phyloP scores from a whole-genome alignment of 2,329 filamentous ascomycete species.

The Pyrenophora tritici-repentis region DNA sequence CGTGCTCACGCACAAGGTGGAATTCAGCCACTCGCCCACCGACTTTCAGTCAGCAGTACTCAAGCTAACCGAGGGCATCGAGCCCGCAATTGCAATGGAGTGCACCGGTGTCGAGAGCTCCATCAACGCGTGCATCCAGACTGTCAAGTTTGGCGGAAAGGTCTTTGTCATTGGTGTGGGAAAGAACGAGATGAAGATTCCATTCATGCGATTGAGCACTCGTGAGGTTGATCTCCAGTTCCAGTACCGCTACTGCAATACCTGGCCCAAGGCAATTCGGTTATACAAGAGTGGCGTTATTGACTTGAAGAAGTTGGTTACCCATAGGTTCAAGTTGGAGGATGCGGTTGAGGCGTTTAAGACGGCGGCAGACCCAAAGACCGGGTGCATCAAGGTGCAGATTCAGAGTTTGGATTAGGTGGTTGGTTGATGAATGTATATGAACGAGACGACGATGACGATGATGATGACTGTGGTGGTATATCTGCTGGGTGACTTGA shows the following conservation, averaged over 20 bases:
- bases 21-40: constrained; percentile 66
- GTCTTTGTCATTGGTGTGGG: constrained; percentile 97
- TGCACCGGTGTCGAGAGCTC: constrained; percentile 94
- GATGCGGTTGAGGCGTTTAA: constrained; percentile 89
- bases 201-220: constrained; percentile 91
- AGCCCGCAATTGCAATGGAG: constrained; percentile 83
- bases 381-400: constrained; percentile 96
- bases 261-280: constrained; percentile 91
- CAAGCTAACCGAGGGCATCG: constrained; percentile 69
- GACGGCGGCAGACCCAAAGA: constrained; percentile 84
- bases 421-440: neutral
- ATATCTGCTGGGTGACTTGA: neutral
- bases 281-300: constrained; percentile 84
- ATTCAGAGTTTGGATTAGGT: constrained; percentile 68
- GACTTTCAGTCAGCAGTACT: constrained; percentile 73
- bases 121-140: constrained; percentile 84
- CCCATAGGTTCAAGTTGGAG: constrained; percentile 82
- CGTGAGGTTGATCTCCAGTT: constrained; percentile 94
- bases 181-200: constrained; percentile 92
- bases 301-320: constrained; percentile 80
- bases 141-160: constrained; percentile 91
- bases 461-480: neutral
- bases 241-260: constrained; percentile 96
- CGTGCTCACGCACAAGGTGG: constrained; percentile 80
- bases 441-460: neutral